Percentiles rank a stretch among this genome's conserved stretches.
These are phyloP conservation scores for Amanita exitialis DNA, from an alignment of 768 basidiomycete genomes.

Conservation along the genomic window DNA sequence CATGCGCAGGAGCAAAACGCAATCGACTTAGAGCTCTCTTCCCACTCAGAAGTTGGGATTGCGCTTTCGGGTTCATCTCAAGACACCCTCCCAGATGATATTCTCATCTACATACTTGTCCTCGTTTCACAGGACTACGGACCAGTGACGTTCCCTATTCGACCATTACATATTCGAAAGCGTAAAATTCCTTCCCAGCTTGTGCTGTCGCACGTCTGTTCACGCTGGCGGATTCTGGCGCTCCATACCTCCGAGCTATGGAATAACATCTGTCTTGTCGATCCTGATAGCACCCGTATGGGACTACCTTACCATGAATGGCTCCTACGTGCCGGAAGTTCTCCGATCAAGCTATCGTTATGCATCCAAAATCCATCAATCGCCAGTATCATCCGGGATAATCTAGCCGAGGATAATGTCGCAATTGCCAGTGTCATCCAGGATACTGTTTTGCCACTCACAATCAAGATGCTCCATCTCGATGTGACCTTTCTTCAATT, in stretches of 20 bases:
- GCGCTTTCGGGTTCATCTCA: too few species aligned
- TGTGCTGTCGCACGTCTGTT: not conserved
- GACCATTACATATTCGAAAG: not conserved
- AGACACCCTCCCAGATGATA: not conserved
- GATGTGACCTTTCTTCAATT: not conserved
- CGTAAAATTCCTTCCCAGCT: not conserved
- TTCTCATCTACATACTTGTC: not conserved
- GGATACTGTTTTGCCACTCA: not conserved
- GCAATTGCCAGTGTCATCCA: not conserved
- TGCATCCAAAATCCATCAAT: not conserved
- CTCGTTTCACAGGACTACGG: not conserved
- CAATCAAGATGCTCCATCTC: not conserved
- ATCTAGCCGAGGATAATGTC: too few species aligned
- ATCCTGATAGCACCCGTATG: not conserved
- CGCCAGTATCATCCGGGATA: not conserved
- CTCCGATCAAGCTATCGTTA: not conserved
- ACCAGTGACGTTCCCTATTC: not conserved
- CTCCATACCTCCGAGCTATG: not conserved
- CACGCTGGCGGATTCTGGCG: not conserved
- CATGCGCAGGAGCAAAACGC: too few species aligned
- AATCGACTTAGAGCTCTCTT: too few species aligned
- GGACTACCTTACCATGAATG: not conserved
- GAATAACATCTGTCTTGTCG: not conserved
- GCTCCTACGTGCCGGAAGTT: not conserved
- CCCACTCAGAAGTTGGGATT: too few species aligned